Percentiles rank a stretch among this genome's conserved stretches.
phyloP scores from a whole-genome alignment of 495 filamentous ascomycete species.

The Daldinia vernicosa region DNA sequence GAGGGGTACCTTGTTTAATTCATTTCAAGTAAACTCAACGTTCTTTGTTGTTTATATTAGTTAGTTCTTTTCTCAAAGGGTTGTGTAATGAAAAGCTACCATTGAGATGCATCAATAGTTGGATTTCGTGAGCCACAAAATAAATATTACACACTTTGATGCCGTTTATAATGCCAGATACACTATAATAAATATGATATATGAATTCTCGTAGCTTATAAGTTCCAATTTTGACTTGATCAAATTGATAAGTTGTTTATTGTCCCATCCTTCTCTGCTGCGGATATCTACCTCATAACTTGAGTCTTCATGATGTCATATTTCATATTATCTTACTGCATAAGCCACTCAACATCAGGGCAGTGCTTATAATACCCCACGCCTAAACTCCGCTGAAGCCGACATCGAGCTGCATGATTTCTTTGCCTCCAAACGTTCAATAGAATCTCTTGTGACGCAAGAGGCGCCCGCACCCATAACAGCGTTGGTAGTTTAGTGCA shows the following conservation, averaged over 20 bases:
- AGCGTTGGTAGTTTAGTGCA: neutral
- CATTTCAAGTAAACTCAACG: neutral
- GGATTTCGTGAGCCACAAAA: neutral
- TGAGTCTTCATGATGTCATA: slow-evolving; percentile 15
- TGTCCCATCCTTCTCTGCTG: neutral
- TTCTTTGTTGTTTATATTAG: neutral
- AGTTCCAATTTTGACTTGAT: neutral
- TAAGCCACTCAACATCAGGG: neutral
- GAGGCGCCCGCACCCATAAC: neutral
- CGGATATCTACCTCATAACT: neutral
- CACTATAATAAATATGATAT: neutral
- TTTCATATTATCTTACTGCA: slow-evolving; percentile 9
- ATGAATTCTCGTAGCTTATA: neutral
- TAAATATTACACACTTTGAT: neutral
- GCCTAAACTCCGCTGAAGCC: slow-evolving; percentile 2
- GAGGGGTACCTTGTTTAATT: neutral
- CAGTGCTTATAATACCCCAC: slow-evolving; percentile 8
- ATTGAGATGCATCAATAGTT: neutral
- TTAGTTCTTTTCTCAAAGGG: neutral
- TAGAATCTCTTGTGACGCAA: neutral
- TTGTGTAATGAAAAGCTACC: neutral
- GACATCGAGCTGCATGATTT: slow-evolving; percentile 1
- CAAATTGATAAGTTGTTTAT: neutral
- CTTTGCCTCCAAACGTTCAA: slow-evolving; percentile 3
- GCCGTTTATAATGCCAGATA: neutral